Conservation (phyloP, 2,329 filamentous ascomycete species). For the Geoglossum cookeanum region DNA sequence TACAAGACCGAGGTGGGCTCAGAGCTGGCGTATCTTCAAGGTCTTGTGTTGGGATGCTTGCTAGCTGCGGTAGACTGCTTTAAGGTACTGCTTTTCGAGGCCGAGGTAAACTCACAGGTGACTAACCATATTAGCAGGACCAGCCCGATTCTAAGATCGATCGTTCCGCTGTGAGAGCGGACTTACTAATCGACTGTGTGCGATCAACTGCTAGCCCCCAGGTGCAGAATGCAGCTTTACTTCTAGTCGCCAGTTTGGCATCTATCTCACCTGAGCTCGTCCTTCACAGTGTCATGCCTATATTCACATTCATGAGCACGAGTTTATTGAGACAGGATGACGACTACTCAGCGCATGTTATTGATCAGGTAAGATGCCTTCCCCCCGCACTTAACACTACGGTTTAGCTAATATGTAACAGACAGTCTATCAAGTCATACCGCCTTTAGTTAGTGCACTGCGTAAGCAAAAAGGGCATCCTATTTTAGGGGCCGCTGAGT, state of each 20-base stretch:
- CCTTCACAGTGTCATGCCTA: constrained; percentile 94
- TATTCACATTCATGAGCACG: constrained; percentile 95
- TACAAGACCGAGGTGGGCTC: constrained; percentile 65
- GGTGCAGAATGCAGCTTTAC: constrained; percentile 77
- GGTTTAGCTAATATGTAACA: constrained; percentile 17
- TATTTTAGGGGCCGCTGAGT: constrained; percentile 65
- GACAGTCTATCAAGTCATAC: constrained; percentile 86
- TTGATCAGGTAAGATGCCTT: constrained; percentile 38
- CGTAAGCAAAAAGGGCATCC: constrained; percentile 59
- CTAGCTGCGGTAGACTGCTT: constrained; percentile 67
- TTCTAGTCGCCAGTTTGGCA: constrained; percentile 73
- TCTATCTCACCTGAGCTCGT: constrained; percentile 78
- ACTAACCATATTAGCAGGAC: constrained; percentile 6
- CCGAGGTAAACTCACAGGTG: neutral
- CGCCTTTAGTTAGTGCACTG: constrained; percentile 71
- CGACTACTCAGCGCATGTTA: constrained; percentile 91
- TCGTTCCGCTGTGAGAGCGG: constrained; percentile 61
- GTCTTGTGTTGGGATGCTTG: constrained; percentile 63
- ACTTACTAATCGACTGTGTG: constrained; percentile 84
- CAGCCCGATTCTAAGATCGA: constrained; percentile 42
- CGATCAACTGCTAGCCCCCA: constrained; percentile 81
- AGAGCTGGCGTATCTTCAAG: constrained; percentile 79
- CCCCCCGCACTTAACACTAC: neutral
- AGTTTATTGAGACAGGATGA: constrained; percentile 84
- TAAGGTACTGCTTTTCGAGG: constrained; percentile 23